Percentiles rank a stretch among this genome's conserved stretches.
Conservation (phyloP, 176 grass and related monocot genomes). For the Zoysia japonica region DNA sequence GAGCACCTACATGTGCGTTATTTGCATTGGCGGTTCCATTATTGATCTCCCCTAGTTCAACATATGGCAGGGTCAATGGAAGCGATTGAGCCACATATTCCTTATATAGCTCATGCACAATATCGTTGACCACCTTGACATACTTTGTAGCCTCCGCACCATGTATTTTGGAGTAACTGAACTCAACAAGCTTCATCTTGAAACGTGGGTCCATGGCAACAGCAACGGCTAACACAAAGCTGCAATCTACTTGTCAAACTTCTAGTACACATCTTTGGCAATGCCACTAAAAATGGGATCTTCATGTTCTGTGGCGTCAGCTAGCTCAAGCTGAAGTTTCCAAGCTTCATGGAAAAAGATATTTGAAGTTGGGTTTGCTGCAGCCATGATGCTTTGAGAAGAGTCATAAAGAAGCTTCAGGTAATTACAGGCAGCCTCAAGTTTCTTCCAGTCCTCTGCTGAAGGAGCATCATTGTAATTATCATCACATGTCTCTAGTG, state of each 20-base stretch:
- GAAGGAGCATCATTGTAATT: slow-evolving; percentile 85
- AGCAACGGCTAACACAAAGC: slow-evolving; percentile 75
- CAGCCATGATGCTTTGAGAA: slow-evolving; percentile 60
- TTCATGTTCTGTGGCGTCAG: slow-evolving; percentile 53
- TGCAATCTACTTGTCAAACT: slow-evolving; percentile 95
- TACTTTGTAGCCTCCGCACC: slow-evolving; percentile 62
- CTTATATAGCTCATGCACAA: slow-evolving; percentile 67
- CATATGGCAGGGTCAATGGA: background rate
- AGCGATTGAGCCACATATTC: slow-evolving; percentile 38
- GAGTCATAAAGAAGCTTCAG: slow-evolving; percentile 77
- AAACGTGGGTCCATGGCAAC: slow-evolving; percentile 94
- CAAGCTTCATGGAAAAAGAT: slow-evolving; percentile 89
- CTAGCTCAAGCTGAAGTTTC: slow-evolving; percentile 81
- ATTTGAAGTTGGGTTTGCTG: slow-evolving; percentile 71
- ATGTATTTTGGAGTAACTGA: slow-evolving; percentile 91
- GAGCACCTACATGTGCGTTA: slow-evolving; percentile 13
- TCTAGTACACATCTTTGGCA: slow-evolving; percentile 80
- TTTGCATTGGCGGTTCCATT: slow-evolving; percentile 38
- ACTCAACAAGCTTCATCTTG: slow-evolving; percentile 93
- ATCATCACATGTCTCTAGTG: slow-evolving; percentile 78
- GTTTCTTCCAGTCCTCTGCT: slow-evolving; percentile 73
- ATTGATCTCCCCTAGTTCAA: slow-evolving; percentile 43
- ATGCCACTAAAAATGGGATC: slow-evolving; percentile 58
- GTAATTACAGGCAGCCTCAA: slow-evolving; percentile 67
- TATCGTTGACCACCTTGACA: slow-evolving; percentile 71